A percentile compares a stretch with the other conserved stretches of the same genome.
phyloP scores from a whole-genome alignment of 2,329 filamentous ascomycete species.

The Botrytis deweyae region DNA sequence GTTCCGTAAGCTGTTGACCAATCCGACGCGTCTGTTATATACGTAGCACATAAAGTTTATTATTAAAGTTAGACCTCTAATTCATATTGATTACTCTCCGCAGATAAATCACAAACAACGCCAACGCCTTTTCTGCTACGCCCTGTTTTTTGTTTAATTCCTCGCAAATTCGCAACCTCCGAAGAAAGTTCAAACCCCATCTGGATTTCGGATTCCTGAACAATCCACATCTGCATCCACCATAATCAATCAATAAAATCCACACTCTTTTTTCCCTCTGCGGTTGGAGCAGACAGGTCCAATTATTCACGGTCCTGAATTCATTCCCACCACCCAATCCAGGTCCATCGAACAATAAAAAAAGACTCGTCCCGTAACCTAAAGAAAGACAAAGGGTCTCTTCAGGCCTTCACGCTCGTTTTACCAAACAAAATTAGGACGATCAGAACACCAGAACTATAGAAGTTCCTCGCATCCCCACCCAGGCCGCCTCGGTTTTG shows the following conservation, averaged over 20 bases:
- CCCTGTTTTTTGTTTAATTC: not conserved
- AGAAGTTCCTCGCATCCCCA: not conserved
- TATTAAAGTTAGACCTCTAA: constrained; percentile 10
- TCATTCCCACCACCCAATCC: not conserved
- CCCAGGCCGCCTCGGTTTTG: constrained; percentile 7
- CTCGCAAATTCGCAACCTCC: constrained; percentile 18
- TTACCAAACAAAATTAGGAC: constrained; percentile 9
- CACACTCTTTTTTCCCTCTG: constrained; percentile 15
- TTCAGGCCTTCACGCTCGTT: constrained; percentile 20
- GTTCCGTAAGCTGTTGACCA: constrained; percentile 17
- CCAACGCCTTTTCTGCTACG: constrained; percentile 9
- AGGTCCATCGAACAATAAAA: not conserved
- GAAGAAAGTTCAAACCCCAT: constrained; percentile 7
- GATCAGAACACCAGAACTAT: not conserved
- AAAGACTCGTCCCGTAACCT: not conserved
- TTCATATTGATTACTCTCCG: constrained; percentile 7
- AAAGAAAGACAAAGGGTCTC: constrained; percentile 4
- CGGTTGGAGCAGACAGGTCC: constrained; percentile 3
- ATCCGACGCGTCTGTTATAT: constrained; percentile 19
- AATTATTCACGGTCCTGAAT: not conserved
- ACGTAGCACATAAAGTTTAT: constrained; percentile 6
- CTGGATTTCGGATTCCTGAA: not conserved
- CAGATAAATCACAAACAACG: constrained; percentile 12
- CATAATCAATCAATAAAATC: constrained; percentile 18
- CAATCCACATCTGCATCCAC: not conserved